Base-by-base conservation (phyloP, 345 rosid genomes). In the Gossypium thurberi region DNA sequence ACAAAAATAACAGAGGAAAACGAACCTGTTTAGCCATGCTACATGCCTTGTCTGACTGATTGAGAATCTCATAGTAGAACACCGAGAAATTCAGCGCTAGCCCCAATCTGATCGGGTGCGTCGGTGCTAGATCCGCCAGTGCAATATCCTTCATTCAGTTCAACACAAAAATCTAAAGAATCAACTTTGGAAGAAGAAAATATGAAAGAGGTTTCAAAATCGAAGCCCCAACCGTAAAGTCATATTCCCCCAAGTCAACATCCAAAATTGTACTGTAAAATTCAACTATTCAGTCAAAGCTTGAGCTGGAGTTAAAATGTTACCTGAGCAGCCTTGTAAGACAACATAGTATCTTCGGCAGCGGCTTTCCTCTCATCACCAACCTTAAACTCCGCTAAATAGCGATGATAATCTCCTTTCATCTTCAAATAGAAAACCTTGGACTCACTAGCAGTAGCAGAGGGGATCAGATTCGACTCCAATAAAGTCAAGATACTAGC, bases 281-380 rank as follows among this genome's bases (percentile, higher is more conserved):
- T 55, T 53, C 37, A 58, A 61, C 65, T 57, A 23, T 56, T 42
- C 26, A 37, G 52, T 21, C 48, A 65, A 44, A 21, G 18, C 53
- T 50, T 12, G 48, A 21, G 8, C 21, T 57, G 4, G 4, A 72
- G 12, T 67, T 67, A 56, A 3, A 46, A 21, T 4, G 21, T 10
- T 74, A 93, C 98, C 94, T 90, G 97, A 81, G 98, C 96, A 28
- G 96, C 89, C 81, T 91, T 91, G 80, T 94, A 94, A 79, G 98
- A 70, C 69, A 85, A 61, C 98, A 94, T 94, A 37, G 98, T 94
- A 76, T 94, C 98, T 77, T 91, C 98, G 18, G 94, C 97, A 26
- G 98, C 97, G 1, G 93, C 71, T 76, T 94, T 94, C 86, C 92
- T 83, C 84, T 91, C 98, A 65, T 91, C 97, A 0, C 92, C 96